Conservation (phyloP, 148 eudicot genomes). For the Beta vulgaris region DNA sequence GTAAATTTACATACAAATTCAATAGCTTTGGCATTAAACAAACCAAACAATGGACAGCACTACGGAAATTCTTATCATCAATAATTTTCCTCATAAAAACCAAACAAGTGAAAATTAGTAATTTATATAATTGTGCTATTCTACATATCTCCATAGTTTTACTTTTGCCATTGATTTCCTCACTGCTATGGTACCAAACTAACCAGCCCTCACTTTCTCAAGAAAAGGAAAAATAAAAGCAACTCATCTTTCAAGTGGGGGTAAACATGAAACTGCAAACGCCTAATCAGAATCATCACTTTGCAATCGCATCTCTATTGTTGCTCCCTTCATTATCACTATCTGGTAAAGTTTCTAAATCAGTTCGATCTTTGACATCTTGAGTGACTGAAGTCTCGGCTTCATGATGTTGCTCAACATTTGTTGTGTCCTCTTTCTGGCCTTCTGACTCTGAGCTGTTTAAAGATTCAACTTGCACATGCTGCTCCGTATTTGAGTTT, state of each 20-base stretch:
- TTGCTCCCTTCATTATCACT: slow-evolving; percentile 36
- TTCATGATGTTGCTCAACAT: slow-evolving; percentile 32
- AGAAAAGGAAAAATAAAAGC: not conserved
- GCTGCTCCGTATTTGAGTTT: slow-evolving; percentile 21
- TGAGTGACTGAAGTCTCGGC: slow-evolving; percentile 40
- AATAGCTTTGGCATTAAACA: too few species aligned
- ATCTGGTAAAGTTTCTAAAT: slow-evolving; percentile 57
- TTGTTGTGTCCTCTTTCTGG: slow-evolving; percentile 26
- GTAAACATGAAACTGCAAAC: not conserved
- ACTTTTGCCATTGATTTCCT: too few species aligned
- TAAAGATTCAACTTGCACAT: slow-evolving; percentile 30
- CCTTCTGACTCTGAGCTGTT: slow-evolving; percentile 19
- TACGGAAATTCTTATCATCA: too few species aligned
- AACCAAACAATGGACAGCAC: too few species aligned
- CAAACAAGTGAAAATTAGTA: too few species aligned
- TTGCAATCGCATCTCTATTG: slow-evolving; percentile 42
- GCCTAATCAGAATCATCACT: slow-evolving; percentile 27
- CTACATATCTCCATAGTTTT: too few species aligned
- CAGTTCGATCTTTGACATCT: slow-evolving; percentile 55
- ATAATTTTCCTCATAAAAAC: too few species aligned
- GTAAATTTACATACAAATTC: too few species aligned
- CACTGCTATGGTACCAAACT: too few species aligned
- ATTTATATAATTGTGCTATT: too few species aligned
- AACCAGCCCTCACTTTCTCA: slow-evolving; percentile 6
- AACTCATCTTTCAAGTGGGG: slow-evolving; percentile 1